Percentiles rank a stretch among this genome's conserved stretches.
These are phyloP conservation scores for Globisporangium spiculum DNA, from an alignment of 352 stramenopile genomes.

Conservation along the genomic window DNA sequence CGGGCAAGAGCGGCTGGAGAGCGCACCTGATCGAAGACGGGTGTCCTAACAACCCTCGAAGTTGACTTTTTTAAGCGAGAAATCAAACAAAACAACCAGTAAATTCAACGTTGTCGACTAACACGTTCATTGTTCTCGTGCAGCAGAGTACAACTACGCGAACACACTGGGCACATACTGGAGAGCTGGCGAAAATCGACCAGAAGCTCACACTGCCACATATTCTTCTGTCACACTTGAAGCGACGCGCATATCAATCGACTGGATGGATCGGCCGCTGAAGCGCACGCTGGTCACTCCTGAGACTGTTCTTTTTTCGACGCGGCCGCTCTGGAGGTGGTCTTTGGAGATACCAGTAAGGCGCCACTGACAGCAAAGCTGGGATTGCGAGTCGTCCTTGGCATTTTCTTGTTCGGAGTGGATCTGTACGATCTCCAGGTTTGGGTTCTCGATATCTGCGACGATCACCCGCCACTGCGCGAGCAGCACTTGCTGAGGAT, in stretches of 20 bases:
- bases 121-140: neutral
- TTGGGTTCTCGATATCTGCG: slow-evolving; percentile 34
- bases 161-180: neutral
- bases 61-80: slow-evolving; percentile 2
- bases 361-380: slow-evolving; percentile 25
- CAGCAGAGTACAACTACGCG: neutral
- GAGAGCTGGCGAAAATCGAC: neutral
- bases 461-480: slow-evolving; percentile 34
- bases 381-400: slow-evolving; percentile 12
- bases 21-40: slow-evolving; percentile 62
- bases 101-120: neutral
- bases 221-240: neutral
- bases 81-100: neutral
- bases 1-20: slow-evolving; percentile 68
- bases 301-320: slow-evolving; percentile 19
- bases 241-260: slow-evolving; percentile 7
- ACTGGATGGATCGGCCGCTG: slow-evolving; percentile 8
- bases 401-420: slow-evolving; percentile 9
- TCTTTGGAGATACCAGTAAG: slow-evolving; percentile 22
- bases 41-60: slow-evolving; percentile 81
- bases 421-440: slow-evolving; percentile 27
- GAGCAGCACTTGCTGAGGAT: slow-evolving; percentile 15
- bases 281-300: slow-evolving; percentile 34
- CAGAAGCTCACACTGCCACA: neutral
- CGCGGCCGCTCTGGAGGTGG: slow-evolving; percentile 21